Percentiles rank a stretch among this genome's conserved stretches.
These are phyloP conservation scores for Tulasnella sp. DNA, from an alignment of 768 basidiomycete species.

Conservation along the genomic window DNA sequence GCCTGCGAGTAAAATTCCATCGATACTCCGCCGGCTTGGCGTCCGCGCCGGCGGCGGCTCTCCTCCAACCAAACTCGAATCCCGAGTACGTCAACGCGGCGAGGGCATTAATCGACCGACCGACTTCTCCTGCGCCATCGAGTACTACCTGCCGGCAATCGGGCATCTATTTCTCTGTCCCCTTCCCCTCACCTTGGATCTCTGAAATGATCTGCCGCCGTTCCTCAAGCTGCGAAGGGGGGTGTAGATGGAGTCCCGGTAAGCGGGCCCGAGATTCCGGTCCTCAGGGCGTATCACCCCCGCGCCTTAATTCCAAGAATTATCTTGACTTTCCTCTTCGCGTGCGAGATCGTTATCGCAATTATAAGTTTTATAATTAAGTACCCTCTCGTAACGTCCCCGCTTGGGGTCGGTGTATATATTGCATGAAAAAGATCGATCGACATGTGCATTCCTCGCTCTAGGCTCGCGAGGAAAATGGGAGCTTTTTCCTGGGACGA, in stretches of 20 bases:
- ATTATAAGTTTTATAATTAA: neutral
- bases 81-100: neutral
- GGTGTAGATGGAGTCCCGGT: no score
- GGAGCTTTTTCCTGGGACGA: neutral
- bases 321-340: no score
- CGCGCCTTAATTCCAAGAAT: no score
- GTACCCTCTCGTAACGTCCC: neutral
- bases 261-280: no score
- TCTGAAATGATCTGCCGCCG: no score
- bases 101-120: neutral
- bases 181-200: no score
- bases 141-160: no score
- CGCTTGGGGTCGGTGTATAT: neutral
- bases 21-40: neutral
- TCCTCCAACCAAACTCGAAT: neutral
- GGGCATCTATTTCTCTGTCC: no score
- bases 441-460: neutral
- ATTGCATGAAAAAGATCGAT: neutral
- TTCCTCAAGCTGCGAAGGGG: no score
- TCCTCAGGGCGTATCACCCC: no score
- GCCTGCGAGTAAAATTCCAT: neutral
- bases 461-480: neutral
- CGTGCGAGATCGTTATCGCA: no score
- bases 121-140: no score
- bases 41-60: neutral